Conservation (phyloP, 2,329 filamentous ascomycete species). For the Colletotrichum tropicicola region DNA sequence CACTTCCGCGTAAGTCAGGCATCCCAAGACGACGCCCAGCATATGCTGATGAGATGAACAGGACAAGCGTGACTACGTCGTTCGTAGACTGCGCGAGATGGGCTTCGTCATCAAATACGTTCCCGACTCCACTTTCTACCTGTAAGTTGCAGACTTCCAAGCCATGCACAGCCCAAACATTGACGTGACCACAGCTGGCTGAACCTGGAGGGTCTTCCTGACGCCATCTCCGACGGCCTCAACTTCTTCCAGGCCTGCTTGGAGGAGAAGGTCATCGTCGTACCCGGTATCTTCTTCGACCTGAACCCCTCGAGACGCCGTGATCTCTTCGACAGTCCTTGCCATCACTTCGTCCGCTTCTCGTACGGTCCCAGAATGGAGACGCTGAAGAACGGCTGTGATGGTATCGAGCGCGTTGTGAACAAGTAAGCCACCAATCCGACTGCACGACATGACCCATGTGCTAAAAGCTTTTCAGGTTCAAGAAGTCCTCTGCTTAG, state of each 20-base stretch:
- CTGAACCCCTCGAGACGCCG: conserved; percentile 89
- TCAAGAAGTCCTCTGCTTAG: conserved; percentile 9
- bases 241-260: conserved; percentile 98
- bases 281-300: conserved; percentile 98
- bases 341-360: conserved; percentile 89
- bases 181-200: conserved; percentile 51
- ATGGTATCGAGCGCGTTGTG: conserved; percentile 85
- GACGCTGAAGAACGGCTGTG: conserved; percentile 78
- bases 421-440: conserved; percentile 64
- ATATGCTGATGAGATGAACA: conserved; percentile 40
- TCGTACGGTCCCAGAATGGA: conserved; percentile 88
- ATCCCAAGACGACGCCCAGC: not conserved
- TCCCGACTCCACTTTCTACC: conserved; percentile 94
- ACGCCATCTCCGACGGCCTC: conserved; percentile 88
- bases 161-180: not conserved
- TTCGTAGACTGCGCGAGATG: conserved; percentile 81
- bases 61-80: conserved; percentile 91
- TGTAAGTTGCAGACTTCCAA: conserved; percentile 61
- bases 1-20: conserved; percentile 76
- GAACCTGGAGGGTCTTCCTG: conserved; percentile 74
- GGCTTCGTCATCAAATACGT: conserved; percentile 87
- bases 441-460: not conserved
- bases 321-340: conserved; percentile 93
- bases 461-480: not conserved
- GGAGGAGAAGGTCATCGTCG: conserved; percentile 94